A percentile compares a stretch with the other conserved stretches of the same genome.
Conservation (phyloP, 257 asterid genomes). For the Nicotiana undulata region DNA sequence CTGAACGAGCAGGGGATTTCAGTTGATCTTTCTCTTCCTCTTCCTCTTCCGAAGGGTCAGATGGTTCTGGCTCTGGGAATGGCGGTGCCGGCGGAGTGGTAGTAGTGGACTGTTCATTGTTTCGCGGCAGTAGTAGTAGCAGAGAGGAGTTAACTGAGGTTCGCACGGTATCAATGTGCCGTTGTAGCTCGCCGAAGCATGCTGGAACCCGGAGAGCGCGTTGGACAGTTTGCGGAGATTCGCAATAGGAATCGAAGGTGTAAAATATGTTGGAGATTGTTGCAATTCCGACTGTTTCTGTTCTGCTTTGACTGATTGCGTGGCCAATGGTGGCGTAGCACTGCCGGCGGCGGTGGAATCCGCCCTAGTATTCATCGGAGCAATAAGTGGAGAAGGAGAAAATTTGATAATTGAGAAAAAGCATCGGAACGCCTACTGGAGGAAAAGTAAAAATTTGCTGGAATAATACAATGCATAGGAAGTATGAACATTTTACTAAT, state of each 20-base stretch:
- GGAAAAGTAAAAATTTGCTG: background rate
- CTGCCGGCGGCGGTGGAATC: background rate
- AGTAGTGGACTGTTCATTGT: too few species aligned
- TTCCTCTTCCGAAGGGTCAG: background rate
- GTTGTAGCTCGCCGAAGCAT: conserved; percentile 50
- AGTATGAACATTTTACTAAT: too few species aligned
- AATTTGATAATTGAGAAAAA: background rate
- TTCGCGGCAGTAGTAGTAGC: background rate
- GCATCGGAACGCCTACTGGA: background rate
- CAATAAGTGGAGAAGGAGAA: background rate
- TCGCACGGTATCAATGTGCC: conserved; percentile 44
- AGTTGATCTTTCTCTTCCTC: background rate
- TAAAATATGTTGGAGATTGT: conserved; percentile 17
- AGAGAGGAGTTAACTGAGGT: conserved; percentile 28
- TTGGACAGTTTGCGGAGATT: conserved; percentile 37
- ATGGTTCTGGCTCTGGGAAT: background rate
- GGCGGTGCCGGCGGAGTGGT: conserved; percentile 4
- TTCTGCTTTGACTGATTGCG: background rate
- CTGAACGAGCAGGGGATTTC: conserved; percentile 4
- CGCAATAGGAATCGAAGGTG: conserved; percentile 17
- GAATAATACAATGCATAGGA: too few species aligned
- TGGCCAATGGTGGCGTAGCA: background rate
- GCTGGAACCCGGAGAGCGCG: conserved; percentile 43
- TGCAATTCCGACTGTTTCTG: background rate
- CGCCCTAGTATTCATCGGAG: background rate